These are phyloP conservation scores for Climacium dendroides DNA, from an alignment of 225 moss, liverwort and hornwort species.

Conservation along the genomic window DNA sequence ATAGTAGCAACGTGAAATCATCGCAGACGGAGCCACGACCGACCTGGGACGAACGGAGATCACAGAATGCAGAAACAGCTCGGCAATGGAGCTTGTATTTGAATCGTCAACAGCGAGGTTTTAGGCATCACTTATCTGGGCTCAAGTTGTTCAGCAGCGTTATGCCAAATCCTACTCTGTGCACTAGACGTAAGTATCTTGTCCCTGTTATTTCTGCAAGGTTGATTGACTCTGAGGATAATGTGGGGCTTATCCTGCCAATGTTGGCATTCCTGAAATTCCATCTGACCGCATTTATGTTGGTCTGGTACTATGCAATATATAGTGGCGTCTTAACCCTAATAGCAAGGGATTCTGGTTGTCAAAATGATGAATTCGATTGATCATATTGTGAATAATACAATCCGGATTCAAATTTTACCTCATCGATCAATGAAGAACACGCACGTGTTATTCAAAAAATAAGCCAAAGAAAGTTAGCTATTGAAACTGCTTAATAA, in stretches of 20 bases:
- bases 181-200: constrained; percentile 30
- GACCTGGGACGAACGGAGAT: background rate
- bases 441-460: background rate
- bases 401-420: background rate
- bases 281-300: background rate
- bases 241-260: background rate
- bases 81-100: constrained; percentile 17
- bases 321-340: background rate
- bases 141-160: background rate
- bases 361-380: background rate
- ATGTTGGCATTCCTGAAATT: background rate
- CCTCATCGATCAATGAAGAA: background rate
- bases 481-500: background rate
- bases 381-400: background rate
- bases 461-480: background rate
- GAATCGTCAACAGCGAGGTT: constrained; percentile 12
- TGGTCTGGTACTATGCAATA: background rate
- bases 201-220: background rate
- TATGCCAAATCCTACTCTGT: background rate
- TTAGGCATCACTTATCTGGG: constrained; percentile 1
- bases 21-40: background rate
- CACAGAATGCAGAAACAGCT: background rate
- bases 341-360: background rate
- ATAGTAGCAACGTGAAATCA: background rate
- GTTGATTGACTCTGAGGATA: background rate